phyloP scores from a whole-genome alignment of 2,329 filamentous ascomycete species.

The Ustulina deusta region DNA sequence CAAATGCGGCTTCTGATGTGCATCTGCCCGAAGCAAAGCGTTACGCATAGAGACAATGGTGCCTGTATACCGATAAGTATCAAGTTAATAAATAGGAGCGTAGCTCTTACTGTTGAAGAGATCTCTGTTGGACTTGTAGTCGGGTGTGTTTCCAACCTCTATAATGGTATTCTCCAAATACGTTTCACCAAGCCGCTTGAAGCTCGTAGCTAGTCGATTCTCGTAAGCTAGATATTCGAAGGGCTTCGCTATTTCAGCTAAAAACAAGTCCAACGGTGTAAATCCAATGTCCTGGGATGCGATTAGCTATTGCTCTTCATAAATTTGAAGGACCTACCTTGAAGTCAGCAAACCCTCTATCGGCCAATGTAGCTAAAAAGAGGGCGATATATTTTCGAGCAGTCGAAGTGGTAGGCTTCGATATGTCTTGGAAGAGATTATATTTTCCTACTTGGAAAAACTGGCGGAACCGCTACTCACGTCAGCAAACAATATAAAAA shows the following conservation, averaged over 20 bases:
- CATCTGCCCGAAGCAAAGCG: constrained; percentile 56
- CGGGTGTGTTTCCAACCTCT: constrained; percentile 54
- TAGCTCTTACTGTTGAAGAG: constrained; percentile 60
- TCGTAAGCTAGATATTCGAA: constrained; percentile 60
- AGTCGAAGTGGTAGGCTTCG: constrained; percentile 55
- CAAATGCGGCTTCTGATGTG: constrained; percentile 53
- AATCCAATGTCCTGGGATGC: constrained; percentile 55
- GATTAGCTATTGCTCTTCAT: constrained; percentile 29
- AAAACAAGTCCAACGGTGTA: constrained; percentile 65
- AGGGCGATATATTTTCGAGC: constrained; percentile 62
- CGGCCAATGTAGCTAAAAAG: constrained; percentile 64
- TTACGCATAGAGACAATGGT: constrained; percentile 64
- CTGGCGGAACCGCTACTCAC: constrained; percentile 55
- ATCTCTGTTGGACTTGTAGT: constrained; percentile 62
- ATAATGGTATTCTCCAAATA: constrained; percentile 59
- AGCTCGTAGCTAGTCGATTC: constrained; percentile 60
- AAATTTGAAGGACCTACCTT: constrained; percentile 46
- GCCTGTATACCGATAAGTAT: constrained; percentile 43
- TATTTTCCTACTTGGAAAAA: constrained; percentile 63
- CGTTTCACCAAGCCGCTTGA: constrained; percentile 57
- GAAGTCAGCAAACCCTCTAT: constrained; percentile 61
- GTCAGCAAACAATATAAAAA: constrained; percentile 41
- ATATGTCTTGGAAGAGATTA: constrained; percentile 60
- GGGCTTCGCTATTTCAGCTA: constrained; percentile 65
- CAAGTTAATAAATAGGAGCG: background rate